These are phyloP conservation scores for Nothophytophthora sp. DNA, from an alignment of 352 stramenopile genomes.

Conservation along the genomic window DNA sequence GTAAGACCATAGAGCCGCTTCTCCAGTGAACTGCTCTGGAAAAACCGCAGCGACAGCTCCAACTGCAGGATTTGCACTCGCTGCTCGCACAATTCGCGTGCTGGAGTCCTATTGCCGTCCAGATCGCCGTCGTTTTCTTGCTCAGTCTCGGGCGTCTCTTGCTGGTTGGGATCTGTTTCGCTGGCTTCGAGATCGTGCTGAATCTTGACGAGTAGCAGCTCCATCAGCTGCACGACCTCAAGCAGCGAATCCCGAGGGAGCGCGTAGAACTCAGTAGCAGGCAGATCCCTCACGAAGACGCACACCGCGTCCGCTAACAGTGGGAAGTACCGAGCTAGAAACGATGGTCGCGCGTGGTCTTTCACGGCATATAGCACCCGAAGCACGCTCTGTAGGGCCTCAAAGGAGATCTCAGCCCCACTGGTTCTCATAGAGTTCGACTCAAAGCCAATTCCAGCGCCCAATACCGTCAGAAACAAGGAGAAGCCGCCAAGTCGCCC, in stretches of 20 bases:
- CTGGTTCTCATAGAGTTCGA: background rate
- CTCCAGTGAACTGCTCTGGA: slow-evolving; percentile 58
- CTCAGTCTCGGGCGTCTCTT: background rate
- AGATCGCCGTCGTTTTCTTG: too few species aligned
- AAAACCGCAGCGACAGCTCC: slow-evolving; percentile 56
- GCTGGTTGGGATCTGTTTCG: background rate
- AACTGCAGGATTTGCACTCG: slow-evolving; percentile 47
- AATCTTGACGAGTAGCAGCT: slow-evolving; percentile 45
- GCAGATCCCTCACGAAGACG: slow-evolving; percentile 26
- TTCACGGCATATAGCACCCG: slow-evolving; percentile 59
- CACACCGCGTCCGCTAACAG: slow-evolving; percentile 31
- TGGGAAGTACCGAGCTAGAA: slow-evolving; percentile 42
- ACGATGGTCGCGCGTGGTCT: slow-evolving; percentile 43
- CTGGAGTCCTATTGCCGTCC: background rate
- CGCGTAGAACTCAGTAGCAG: slow-evolving; percentile 28
- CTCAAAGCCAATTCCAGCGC: slow-evolving; percentile 4
- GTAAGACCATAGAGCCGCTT: slow-evolving; percentile 74
- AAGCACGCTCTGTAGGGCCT: slow-evolving; percentile 56
- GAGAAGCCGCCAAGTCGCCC: slow-evolving; percentile 56
- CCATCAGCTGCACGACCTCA: slow-evolving; percentile 63
- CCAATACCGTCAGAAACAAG: slow-evolving; percentile 43
- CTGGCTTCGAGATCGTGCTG: slow-evolving; percentile 18
- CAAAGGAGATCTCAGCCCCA: slow-evolving; percentile 41
- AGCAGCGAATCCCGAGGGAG: slow-evolving; percentile 49
- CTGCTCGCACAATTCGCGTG: slow-evolving; percentile 17